Evolutionary conservation across 208 protist species (phyloP).

Genomic region (Trypanosoma boissoni): DNA sequence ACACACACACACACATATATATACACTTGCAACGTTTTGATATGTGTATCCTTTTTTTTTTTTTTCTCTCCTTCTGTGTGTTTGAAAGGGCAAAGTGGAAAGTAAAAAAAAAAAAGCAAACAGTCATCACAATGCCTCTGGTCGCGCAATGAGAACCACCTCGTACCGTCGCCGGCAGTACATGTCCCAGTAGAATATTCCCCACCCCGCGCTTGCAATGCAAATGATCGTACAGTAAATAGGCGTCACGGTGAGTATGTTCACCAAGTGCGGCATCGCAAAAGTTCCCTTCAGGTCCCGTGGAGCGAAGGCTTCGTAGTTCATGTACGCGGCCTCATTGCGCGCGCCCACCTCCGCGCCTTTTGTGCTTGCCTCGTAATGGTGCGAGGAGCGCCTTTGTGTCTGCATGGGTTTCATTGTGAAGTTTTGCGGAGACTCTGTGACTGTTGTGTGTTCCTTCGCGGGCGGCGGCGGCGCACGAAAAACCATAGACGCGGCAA

Average conservation of each 20-base stretch:
- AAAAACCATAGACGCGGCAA: conserved; percentile 26
- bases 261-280: conserved; percentile 74
- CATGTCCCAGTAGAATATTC: conserved; percentile 86
- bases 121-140: conserved; percentile 29
- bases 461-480: conserved; percentile 22
- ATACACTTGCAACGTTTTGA: neutral
- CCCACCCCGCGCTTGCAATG: conserved; percentile 60
- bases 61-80: neutral
- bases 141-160: conserved; percentile 74
- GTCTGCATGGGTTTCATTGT: conserved; percentile 59
- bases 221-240: conserved; percentile 63
- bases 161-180: conserved; percentile 80
- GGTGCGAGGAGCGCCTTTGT: conserved; percentile 57
- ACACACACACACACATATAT: neutral
- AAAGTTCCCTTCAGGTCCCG: conserved; percentile 45
- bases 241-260: conserved; percentile 71
- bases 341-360: conserved; percentile 81
- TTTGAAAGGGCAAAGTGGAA: neutral
- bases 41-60: neutral
- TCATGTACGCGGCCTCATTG: conserved; percentile 87
- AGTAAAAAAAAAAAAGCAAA: neutral
- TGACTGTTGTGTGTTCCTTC: conserved; percentile 4
- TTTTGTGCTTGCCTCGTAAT: conserved; percentile 76
- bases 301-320: conserved; percentile 68
- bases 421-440: conserved; percentile 43